Evolutionary conservation across 78 protist genomes (phyloP).

Genomic region (Emiliania huxleyi): DNA sequence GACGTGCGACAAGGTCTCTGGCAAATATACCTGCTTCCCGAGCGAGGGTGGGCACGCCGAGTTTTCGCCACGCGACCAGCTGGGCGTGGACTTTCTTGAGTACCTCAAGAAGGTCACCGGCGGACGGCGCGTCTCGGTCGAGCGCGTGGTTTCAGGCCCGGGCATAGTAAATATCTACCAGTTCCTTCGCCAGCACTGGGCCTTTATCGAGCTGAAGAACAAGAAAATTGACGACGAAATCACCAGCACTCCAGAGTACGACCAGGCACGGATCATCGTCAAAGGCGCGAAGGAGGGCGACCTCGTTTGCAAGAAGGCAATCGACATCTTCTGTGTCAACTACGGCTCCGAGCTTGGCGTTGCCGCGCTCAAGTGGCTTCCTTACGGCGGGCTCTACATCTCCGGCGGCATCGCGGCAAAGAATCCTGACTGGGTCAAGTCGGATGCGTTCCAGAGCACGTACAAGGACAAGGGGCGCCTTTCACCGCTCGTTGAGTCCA

Average conservation of each 20-base stretch:
- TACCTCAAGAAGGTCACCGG: too few species aligned
- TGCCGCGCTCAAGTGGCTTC: conserved; percentile 52
- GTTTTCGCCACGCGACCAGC: too few species aligned
- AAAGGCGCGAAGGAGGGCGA: neutral
- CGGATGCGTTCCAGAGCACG: neutral
- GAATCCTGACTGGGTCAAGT: conserved; percentile 22
- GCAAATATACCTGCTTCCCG: conserved; percentile 23
- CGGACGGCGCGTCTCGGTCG: conserved; percentile 30
- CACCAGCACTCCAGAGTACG: neutral
- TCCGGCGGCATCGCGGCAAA: conserved; percentile 52
- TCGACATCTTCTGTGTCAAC: neutral
- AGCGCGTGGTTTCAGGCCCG: conserved; percentile 49
- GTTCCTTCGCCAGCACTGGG: conserved; percentile 12
- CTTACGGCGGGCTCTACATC: conserved; percentile 54
- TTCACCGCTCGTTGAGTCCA: neutral
- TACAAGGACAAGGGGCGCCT: conserved; percentile 49
- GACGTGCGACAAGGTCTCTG: neutral
- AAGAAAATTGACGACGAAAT: neutral
- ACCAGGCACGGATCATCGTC: neutral
- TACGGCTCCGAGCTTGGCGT: neutral
- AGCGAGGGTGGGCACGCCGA: conserved; percentile 61
- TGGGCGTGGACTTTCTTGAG: too few species aligned
- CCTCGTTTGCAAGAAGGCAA: neutral
- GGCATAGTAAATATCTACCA: conserved; percentile 34
- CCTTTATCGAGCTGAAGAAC: neutral